Conservation (phyloP, 495 filamentous ascomycete species). For the Penicillium bialowiezense region DNA sequence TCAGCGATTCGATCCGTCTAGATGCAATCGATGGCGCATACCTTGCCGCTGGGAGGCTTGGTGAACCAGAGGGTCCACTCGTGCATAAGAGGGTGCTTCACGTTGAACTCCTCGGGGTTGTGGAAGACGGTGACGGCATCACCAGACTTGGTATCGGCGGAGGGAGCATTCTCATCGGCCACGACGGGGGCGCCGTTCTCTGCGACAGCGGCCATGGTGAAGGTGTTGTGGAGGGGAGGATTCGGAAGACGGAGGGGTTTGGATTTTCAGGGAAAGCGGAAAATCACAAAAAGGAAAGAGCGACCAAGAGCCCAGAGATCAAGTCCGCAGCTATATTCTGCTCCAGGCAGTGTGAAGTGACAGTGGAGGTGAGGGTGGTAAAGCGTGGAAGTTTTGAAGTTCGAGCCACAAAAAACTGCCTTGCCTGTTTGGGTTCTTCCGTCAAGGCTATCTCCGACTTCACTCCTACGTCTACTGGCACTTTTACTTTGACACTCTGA, state of each 20-base stretch:
- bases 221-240: slow-evolving; percentile 15
- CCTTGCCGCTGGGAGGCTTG: slow-evolving; percentile 96
- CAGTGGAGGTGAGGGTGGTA: slow-evolving; percentile 14
- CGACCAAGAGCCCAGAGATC: not conserved
- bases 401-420: slow-evolving; percentile 33
- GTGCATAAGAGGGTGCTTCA: slow-evolving; percentile 95
- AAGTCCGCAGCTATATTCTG: slow-evolving; percentile 27
- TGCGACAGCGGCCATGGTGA: slow-evolving; percentile 41
- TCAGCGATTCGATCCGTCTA: slow-evolving; percentile 12
- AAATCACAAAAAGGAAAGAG: slow-evolving; percentile 10
- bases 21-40: slow-evolving; percentile 32
- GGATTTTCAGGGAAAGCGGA: slow-evolving; percentile 38
- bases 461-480: not conserved
- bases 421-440: slow-evolving; percentile 40
- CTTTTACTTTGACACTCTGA: not conserved
- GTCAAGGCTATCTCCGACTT: slow-evolving; percentile 2
- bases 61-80: slow-evolving; percentile 99
- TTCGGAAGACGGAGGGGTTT: slow-evolving; percentile 23
- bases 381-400: slow-evolving; percentile 37
- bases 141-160: slow-evolving; percentile 26
- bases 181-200: slow-evolving; percentile 41
- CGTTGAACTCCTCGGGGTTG: slow-evolving; percentile 96
- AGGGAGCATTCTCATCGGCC: slow-evolving; percentile 43
- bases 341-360: slow-evolving; percentile 42
- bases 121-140: slow-evolving; percentile 84